Evolutionary conservation across 352 stramenopile genomes (phyloP), one percentile per base, ranked within the genome.

Genomic region (Chrysophaeum taylorii): DNA sequence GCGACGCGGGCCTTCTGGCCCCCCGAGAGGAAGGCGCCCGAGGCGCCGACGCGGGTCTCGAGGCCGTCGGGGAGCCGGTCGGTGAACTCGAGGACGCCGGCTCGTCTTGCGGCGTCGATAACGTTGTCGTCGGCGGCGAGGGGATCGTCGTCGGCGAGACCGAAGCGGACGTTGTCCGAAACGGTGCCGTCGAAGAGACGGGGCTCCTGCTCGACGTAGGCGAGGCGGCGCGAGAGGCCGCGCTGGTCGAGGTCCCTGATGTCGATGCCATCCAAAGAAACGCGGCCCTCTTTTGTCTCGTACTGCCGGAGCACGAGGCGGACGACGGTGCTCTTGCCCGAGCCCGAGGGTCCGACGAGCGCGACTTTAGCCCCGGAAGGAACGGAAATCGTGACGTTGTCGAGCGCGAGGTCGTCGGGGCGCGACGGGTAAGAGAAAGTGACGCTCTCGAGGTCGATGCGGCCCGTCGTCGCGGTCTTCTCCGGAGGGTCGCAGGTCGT

Each of bases 1-100:
- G 88, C 88, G 74, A 97, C 85, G 25, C 92, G 79, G 79, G 97
- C 89, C 73, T 95, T 95, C 76, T 97, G 92, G 29, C 92, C 92
- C 45, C 92, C 91, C 14, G 79, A 92, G 0, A 96, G 77, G 33
- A 66, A 66, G 57, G 5, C 18, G n/a, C 57, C 57, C 16, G 2
- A 31, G 14, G 14, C 57, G 57, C 57, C 57, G 1, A 45, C 31
- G 2, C 2, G 12, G 12, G 57, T 66, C 16, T 66, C 57, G 39
- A 68, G 57, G 37, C 57, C 39, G 52, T 57, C 48, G 5, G 50
- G 52, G 33, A 77, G 67, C 23, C 70, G 38, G 21, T 72, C 35
- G 23, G 75, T 69, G 61, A 73, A 70, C 27, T 76, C 71, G 36
- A 50, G 23, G 52, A 64, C 61, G 31, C 64, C 29, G 0, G 71